Conservation (phyloP, 2,329 filamentous ascomycete genomes). For the Elsinoe perseae region DNA sequence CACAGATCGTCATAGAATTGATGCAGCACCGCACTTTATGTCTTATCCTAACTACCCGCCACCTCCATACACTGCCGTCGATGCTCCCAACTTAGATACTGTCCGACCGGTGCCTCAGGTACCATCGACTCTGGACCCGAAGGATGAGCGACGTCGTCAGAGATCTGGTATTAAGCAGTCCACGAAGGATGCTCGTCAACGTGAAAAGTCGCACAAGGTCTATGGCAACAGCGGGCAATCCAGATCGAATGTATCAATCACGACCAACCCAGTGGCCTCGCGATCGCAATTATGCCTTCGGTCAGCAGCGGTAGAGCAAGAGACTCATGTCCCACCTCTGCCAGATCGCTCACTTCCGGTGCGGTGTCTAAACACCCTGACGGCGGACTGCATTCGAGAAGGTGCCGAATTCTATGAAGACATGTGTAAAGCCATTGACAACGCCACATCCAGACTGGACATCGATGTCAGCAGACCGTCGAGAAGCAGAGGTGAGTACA, state of each 20-base stretch:
- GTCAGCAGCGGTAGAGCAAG: background rate
- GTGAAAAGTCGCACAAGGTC: background rate
- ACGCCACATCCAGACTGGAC: background rate
- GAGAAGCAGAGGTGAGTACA: background rate
- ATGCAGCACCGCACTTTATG: background rate
- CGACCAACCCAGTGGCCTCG: background rate
- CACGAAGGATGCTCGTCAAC: background rate
- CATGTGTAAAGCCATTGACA: background rate
- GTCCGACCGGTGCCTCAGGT: background rate
- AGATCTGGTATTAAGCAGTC: background rate
- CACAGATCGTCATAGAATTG: background rate
- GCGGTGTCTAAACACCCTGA: background rate
- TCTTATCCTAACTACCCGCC: background rate
- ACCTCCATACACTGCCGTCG: background rate
- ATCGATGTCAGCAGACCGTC: background rate
- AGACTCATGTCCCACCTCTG: background rate
- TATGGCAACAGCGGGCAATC: background rate
- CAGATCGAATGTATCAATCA: background rate
- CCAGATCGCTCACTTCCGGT: background rate
- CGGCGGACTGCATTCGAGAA: background rate
- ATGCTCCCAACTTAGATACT: background rate
- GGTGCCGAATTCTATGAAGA: conserved; percentile 5
- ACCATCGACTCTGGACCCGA: background rate
- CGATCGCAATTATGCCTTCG: background rate
- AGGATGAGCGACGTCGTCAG: background rate